Base-by-base conservation (phyloP, 805 yeast species). In the Candida nemodendra region DNA sequence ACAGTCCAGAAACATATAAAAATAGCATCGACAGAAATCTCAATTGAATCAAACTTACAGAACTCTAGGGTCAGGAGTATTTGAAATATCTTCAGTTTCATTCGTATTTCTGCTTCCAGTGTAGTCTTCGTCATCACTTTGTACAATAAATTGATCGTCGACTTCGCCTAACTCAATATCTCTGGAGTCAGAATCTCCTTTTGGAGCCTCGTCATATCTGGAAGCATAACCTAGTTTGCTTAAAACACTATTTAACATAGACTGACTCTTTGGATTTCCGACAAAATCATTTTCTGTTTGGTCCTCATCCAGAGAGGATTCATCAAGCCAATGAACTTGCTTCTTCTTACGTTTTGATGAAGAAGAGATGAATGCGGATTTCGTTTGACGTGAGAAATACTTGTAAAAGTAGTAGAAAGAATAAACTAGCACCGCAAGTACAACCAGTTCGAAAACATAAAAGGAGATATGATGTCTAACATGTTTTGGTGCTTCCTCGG, bases 161-260 rank as follows among this genome's bases (percentile, higher is more conserved):
- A 50, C 54, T 11, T 61, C 69, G n/a, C 60, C 64, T 63, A 72
- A 45, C 49, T 72, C 78, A 23, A 72, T 69, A 38, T 69, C 73
- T n/a, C 39, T 30, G 16, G 15, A 22, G 12, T 45, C 44, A 7
- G 37, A 32, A 4, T 39, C 45, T 8, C 38, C 49, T 18, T 22
- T 33, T 4, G 42, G 17, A 13, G 65, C 61, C 30, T 56, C 56
- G 22, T 65, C 50, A 44, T 62, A 66, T 38, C 56, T 54, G 22
- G 64, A 52, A 4, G 69, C 52, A 32, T 72, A 64, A 2, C 76
- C 69, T 27, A 64, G 57, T 22, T 56, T 59, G 27, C 28, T 48
- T 30, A 54, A 32, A 12, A 55, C 59, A 3, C 50, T 44, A 3
- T 45, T 38, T 11, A 56, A 21, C 36, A 53, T 32, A 9, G 42